Percentiles rank a stretch among this genome's conserved stretches.
Evolutionary conservation across 2,329 filamentous ascomycete genomes (phyloP).

Genomic region (Microsporum ferrugineum): DNA sequence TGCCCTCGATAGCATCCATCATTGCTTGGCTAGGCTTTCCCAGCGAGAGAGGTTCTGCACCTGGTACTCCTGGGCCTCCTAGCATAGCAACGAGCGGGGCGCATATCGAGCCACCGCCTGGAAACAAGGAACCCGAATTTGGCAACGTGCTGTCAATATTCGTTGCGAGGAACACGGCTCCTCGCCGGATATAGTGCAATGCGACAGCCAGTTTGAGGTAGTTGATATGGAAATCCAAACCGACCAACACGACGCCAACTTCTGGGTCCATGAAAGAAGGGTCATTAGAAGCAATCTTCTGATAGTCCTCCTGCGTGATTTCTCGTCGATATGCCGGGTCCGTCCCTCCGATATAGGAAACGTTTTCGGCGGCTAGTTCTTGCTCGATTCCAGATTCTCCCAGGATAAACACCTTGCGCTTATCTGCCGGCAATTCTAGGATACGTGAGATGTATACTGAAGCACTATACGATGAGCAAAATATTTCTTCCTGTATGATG

Average conservation of each 20-base stretch:
- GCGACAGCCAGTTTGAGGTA: slow-evolving; percentile 83
- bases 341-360: slow-evolving; percentile 76
- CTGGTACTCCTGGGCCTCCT: slow-evolving; percentile 23
- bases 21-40: slow-evolving; percentile 97
- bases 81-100: slow-evolving; percentile 66
- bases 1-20: slow-evolving; percentile 98
- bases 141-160: slow-evolving; percentile 88
- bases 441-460: slow-evolving; percentile 94
- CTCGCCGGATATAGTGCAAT: slow-evolving; percentile 69
- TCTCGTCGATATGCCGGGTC: slow-evolving; percentile 67
- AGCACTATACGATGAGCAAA: slow-evolving; percentile 88
- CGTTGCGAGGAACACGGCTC: slow-evolving; percentile 81
- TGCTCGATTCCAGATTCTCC: slow-evolving; percentile 86
- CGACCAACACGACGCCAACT: slow-evolving; percentile 79
- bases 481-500: slow-evolving; percentile 64
- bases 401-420: slow-evolving; percentile 88
- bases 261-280: slow-evolving; percentile 68
- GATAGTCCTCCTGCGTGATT: slow-evolving; percentile 69
- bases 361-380: slow-evolving; percentile 67
- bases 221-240: slow-evolving; percentile 88
- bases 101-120: slow-evolving; percentile 75
- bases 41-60: slow-evolving; percentile 60
- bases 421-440: slow-evolving; percentile 61
- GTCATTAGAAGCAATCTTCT: slow-evolving; percentile 57
- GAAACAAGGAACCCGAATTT: slow-evolving; percentile 69